These are phyloP conservation scores for Simplicillium aogashimaense DNA, from an alignment of 2,329 filamentous ascomycete genomes.

Conservation along the genomic window DNA sequence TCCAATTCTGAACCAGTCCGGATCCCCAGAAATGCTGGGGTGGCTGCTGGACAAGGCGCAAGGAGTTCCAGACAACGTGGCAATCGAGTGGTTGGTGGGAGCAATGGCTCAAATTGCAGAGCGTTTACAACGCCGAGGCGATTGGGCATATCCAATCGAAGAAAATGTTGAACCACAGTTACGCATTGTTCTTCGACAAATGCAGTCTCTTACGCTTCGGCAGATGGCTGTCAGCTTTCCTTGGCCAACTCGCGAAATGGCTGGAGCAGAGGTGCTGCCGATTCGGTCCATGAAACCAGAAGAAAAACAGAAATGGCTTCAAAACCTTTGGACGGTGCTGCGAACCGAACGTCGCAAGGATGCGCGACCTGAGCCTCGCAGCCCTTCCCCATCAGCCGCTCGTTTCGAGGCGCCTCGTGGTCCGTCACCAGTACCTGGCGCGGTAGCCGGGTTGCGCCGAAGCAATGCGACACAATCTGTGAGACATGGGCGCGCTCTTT, in stretches of 20 bases:
- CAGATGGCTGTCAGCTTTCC: slow-evolving; percentile 26
- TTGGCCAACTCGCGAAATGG: slow-evolving; percentile 25
- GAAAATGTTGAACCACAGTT: slow-evolving; percentile 20
- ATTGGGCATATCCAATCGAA: slow-evolving; percentile 19
- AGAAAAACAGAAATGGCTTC: slow-evolving; percentile 23
- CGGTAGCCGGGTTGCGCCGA: slow-evolving; percentile 2
- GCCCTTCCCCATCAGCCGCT: slow-evolving; percentile 4
- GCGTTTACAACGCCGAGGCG: slow-evolving; percentile 16
- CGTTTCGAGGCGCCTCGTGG: slow-evolving; percentile 16
- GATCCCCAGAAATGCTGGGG: slow-evolving; percentile 21
- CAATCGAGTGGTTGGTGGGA: slow-evolving; percentile 22
- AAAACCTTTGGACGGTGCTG: slow-evolving; percentile 18
- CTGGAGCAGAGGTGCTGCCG: slow-evolving; percentile 22
- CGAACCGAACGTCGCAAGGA: slow-evolving; percentile 11
- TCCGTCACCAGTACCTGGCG: slow-evolving; percentile 16
- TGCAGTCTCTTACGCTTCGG: slow-evolving; percentile 17
- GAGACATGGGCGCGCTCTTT: slow-evolving; percentile 7
- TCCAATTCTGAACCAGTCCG: slow-evolving; percentile 23
- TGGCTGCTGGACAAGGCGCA: slow-evolving; percentile 22
- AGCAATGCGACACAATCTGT: slow-evolving; percentile 9
- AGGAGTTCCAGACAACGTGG: slow-evolving; percentile 19
- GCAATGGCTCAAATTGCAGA: slow-evolving; percentile 21
- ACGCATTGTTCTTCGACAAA: slow-evolving; percentile 20
- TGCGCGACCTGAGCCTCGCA: slow-evolving; percentile 4
- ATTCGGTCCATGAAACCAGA: slow-evolving; percentile 23